Conservation (phyloP, 2,329 filamentous ascomycete genomes). For the Gremmenia infestans region DNA sequence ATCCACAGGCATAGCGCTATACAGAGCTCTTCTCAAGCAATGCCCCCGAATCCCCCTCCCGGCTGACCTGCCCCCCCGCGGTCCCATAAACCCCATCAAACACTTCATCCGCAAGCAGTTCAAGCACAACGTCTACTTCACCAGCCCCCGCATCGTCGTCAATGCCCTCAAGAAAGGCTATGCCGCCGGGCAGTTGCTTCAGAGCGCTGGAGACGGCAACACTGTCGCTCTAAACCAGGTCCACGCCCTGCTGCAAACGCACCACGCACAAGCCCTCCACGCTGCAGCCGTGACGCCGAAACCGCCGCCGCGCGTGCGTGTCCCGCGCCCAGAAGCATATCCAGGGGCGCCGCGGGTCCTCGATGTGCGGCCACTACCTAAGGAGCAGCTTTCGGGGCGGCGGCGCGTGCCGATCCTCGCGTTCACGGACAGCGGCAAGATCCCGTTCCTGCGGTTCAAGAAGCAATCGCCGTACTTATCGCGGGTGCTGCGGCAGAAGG, state of each 20-base stretch:
- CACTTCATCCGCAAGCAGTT: conserved; percentile 60
- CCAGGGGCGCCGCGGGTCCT: too few relatives aligned
- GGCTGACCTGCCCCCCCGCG: conserved; percentile 36
- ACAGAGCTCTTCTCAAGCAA: conserved; percentile 61
- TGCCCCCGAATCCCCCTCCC: conserved; percentile 50
- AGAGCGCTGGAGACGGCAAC: conserved; percentile 22
- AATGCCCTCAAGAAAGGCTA: conserved; percentile 64
- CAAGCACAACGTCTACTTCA: conserved; percentile 51
- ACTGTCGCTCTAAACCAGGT: conserved; percentile 20
- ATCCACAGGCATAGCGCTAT: conserved; percentile 60
- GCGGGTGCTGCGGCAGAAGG: conserved; percentile 51
- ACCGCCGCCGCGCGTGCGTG: too few relatives aligned
- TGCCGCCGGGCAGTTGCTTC: conserved; percentile 41
- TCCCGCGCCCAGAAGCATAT: too few relatives aligned
- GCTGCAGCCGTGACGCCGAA: too few relatives aligned
- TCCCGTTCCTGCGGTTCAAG: conserved; percentile 61
- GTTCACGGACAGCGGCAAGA: conserved; percentile 43
- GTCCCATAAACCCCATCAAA: conserved; percentile 41
- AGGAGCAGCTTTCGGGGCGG: conserved; percentile 43
- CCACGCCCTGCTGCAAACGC: conserved; percentile 33
- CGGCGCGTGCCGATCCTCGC: conserved; percentile 55
- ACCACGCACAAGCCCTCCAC: too few relatives aligned
- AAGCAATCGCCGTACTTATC: conserved; percentile 59
- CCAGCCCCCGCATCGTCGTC: conserved; percentile 55
- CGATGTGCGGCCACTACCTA: too few relatives aligned